Base-by-base conservation (phyloP, 257 asterid species). In the Lycium ferocissimum region DNA sequence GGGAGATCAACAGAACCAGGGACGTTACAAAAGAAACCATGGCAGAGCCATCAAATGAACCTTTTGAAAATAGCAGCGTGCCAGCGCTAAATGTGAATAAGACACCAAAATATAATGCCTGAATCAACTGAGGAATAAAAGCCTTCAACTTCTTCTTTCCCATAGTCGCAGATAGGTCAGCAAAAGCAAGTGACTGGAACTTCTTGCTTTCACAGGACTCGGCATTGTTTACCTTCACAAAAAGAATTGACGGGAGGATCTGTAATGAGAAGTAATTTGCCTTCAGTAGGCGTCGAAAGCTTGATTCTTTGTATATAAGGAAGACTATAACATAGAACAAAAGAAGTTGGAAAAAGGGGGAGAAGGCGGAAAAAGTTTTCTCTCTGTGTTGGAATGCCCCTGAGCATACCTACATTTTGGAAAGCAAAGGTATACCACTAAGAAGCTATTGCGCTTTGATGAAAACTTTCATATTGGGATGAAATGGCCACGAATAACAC, bases 161-260 rank as follows among this genome's bases (percentile, higher is more conserved):
- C 85, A 92, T 88, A 61, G 89, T 86, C 18, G 93, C 92, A 80
- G 89, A 85, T 67, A 90, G 92, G 85, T 95, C 97, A 84, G 94
- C 87, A 81, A 87, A 89, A 80, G 97, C 97, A 89, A 92, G 91
- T 6, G 84, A 91, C 90, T 92, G 91, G 91, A 95, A 95, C 90
- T 93, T 92, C 82, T 85, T 87, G 81, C 88, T 79, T 89, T 95
- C 99, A 86, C 87, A 88, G 57, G 91, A 83, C 88, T 95, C 98
- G 47, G 92, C 94, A 89, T 90, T 91, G 88, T 92, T 95, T 84
- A 95, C 99, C 92, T 95, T 95, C 88, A 95, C 95, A 83, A 95
- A 94, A 79, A 93, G 94, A 92, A 95, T 84, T 73, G 97, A 92
- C 72, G 97, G 96, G 40, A 95, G 91, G 81, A 95, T 95, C 98